Percentiles rank a stretch among this genome's conserved stretches.
phyloP scores from a whole-genome alignment of 2,329 filamentous ascomycete genomes.

The Colletotrichum caudatum region DNA sequence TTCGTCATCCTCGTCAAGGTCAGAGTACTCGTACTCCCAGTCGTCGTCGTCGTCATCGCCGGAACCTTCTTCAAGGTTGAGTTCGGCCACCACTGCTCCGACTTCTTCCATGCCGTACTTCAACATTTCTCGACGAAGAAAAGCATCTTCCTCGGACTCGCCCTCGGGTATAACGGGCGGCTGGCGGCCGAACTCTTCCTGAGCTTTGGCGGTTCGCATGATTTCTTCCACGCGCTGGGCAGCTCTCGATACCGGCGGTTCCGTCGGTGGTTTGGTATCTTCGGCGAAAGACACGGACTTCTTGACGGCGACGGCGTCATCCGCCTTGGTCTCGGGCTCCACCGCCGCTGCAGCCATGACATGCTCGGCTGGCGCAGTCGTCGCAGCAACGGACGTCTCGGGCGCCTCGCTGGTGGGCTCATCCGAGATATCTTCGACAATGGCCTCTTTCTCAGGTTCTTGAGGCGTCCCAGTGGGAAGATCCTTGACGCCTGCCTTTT shows the following conservation, averaged over 20 bases:
- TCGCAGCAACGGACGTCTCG: neutral
- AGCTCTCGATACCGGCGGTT: constrained; percentile 54
- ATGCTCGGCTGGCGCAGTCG: neutral
- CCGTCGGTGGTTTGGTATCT: constrained; percentile 65
- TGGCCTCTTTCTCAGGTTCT: constrained; percentile 16
- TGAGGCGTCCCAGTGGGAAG: constrained; percentile 47
- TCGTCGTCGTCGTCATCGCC: constrained; percentile 65
- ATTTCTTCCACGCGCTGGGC: constrained; percentile 66
- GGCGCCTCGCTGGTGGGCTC: constrained; percentile 1
- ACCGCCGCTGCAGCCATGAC: neutral
- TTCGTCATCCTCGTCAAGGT: constrained; percentile 70
- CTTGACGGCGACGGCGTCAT: constrained; percentile 48
- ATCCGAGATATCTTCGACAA: constrained; percentile 41
- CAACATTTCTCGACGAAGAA: constrained; percentile 87
- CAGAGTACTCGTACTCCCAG: constrained; percentile 61
- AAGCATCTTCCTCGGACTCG: constrained; percentile 84
- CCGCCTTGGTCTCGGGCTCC: constrained; percentile 7
- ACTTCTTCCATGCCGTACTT: constrained; percentile 90
- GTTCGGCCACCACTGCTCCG: constrained; percentile 90
- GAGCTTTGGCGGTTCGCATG: constrained; percentile 67
- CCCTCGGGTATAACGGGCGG: constrained; percentile 74
- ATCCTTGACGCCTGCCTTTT: constrained; percentile 79
- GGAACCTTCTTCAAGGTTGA: constrained; percentile 81
- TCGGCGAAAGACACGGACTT: constrained; percentile 75
- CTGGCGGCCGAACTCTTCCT: constrained; percentile 61